phyloP scores from a whole-genome alignment of 352 stramenopile species.

The Pythium volutum region DNA sequence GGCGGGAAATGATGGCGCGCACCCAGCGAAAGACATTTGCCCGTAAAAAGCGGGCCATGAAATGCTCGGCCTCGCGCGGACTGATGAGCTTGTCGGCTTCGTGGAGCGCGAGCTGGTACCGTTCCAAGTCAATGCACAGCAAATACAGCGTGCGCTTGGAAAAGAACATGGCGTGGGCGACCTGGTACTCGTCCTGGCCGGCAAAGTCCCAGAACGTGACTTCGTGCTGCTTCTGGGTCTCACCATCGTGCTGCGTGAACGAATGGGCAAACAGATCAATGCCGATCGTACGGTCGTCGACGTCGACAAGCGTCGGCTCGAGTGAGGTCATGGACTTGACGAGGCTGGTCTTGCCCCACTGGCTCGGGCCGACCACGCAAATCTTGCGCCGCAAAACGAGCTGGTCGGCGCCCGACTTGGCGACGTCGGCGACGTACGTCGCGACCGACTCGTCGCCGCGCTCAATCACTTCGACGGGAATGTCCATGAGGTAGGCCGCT shows the following conservation, averaged over 20 bases:
- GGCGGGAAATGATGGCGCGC: conserved; percentile 13
- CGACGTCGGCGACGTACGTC: conserved; percentile 16
- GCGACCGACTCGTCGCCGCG: conserved; percentile 18
- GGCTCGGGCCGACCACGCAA: conserved; percentile 29
- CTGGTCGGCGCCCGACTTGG: conserved; percentile 2
- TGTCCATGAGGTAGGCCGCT: background rate
- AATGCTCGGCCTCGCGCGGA: conserved; percentile 4
- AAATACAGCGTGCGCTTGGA: conserved; percentile 23
- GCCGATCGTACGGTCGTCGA: conserved; percentile 31
- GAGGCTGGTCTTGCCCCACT: conserved; percentile 36
- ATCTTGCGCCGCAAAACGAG: conserved; percentile 26
- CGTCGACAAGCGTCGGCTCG: conserved; percentile 10
- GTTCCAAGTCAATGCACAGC: conserved; percentile 17
- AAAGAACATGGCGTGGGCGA: conserved; percentile 21
- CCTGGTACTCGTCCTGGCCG: conserved; percentile 16
- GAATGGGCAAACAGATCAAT: conserved; percentile 31
- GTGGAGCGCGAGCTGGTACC: background rate
- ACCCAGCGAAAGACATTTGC: conserved; percentile 21
- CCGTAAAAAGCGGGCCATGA: conserved; percentile 16
- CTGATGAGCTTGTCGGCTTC: background rate
- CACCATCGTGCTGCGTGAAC: conserved; percentile 9
- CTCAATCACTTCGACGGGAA: conserved; percentile 24
- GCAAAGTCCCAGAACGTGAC: conserved; percentile 26
- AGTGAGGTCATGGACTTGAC: conserved; percentile 29
- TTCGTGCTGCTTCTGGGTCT: conserved; percentile 1